Conservation (phyloP, 768 basidiomycete genomes). For the Termitomyces eurrhizus region DNA sequence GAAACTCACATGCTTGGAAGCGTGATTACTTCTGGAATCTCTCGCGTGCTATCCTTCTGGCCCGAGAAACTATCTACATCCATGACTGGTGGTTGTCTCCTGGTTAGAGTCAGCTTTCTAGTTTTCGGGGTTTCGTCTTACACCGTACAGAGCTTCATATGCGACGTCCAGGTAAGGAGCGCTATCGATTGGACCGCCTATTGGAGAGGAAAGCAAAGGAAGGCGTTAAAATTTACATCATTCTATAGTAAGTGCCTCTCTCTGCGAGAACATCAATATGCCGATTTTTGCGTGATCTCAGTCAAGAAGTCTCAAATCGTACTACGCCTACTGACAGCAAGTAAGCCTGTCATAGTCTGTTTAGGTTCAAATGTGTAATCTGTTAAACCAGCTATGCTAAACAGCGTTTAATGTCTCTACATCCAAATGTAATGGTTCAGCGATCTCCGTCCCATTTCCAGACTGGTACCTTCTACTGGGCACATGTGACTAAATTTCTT, state of each 20-base stretch:
- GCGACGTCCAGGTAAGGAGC: slow-evolving; percentile 78
- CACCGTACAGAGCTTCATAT: slow-evolving; percentile 65
- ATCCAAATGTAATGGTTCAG: slow-evolving; percentile 94
- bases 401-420: slow-evolving; percentile 69
- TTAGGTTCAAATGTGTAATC: slow-evolving; percentile 1
- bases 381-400: slow-evolving; percentile 69
- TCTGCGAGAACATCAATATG: not conserved
- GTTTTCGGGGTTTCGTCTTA: not conserved
- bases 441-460: slow-evolving; percentile 97
- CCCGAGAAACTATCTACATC: slow-evolving; percentile 86
- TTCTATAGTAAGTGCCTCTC: slow-evolving; percentile 69
- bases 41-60: slow-evolving; percentile 84
- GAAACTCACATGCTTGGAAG: slow-evolving; percentile 34
- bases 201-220: slow-evolving; percentile 90
- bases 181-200: slow-evolving; percentile 82
- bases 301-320: slow-evolving; percentile 92
- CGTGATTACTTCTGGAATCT: slow-evolving; percentile 99
- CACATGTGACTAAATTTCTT: slow-evolving; percentile 62
- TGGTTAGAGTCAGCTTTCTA: slow-evolving; percentile 36
- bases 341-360: slow-evolving; percentile 35
- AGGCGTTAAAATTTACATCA: slow-evolving; percentile 94
- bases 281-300: slow-evolving; percentile 25
- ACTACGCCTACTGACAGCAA: slow-evolving; percentile 95
- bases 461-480: slow-evolving; percentile 98
- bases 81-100: slow-evolving; percentile 99